Percentiles rank a stretch among this genome's conserved stretches.
These are phyloP conservation scores for Striga hermonthica DNA, from an alignment of 305 asterid species.

Conservation along the genomic window DNA sequence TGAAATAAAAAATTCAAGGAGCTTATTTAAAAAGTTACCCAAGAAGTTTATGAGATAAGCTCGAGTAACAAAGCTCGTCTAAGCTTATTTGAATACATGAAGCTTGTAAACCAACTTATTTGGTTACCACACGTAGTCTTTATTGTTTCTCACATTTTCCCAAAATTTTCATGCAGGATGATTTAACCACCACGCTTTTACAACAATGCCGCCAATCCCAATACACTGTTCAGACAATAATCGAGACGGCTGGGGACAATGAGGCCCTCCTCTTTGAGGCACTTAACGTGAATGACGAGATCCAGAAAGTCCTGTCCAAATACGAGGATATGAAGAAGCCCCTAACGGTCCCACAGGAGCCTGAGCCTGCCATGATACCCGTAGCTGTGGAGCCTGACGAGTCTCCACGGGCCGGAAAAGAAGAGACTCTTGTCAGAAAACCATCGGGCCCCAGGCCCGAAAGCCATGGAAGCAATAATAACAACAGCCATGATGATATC, in stretches of 20 bases:
- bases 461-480: constrained; percentile 46
- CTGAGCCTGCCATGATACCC: constrained; percentile 86
- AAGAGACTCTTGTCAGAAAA: constrained; percentile 62
- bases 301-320: constrained; percentile 75
- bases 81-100: no score
- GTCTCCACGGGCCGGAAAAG: constrained; percentile 61
- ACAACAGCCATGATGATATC: constrained; percentile 71
- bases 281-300: constrained; percentile 79
- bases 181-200: constrained; percentile 66
- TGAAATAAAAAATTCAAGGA: no score
- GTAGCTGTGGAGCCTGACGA: constrained; percentile 85
- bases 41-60: no score
- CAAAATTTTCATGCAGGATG: constrained; percentile 53
- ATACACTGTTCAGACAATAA: constrained; percentile 70
- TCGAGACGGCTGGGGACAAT: constrained; percentile 79
- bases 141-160: no score
- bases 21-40: no score
- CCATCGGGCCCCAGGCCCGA: constrained; percentile 44
- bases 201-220: constrained; percentile 83
- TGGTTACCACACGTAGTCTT: no score
- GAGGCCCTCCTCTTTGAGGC: constrained; percentile 97
- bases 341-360: constrained; percentile 48
- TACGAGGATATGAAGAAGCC: constrained; percentile 74
- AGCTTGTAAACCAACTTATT: no score
- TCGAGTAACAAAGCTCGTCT: no score